Percentiles rank a stretch among this genome's conserved stretches.
phyloP scores from a whole-genome alignment of 106 monocot genomes.

The Agapanthus africanus region DNA sequence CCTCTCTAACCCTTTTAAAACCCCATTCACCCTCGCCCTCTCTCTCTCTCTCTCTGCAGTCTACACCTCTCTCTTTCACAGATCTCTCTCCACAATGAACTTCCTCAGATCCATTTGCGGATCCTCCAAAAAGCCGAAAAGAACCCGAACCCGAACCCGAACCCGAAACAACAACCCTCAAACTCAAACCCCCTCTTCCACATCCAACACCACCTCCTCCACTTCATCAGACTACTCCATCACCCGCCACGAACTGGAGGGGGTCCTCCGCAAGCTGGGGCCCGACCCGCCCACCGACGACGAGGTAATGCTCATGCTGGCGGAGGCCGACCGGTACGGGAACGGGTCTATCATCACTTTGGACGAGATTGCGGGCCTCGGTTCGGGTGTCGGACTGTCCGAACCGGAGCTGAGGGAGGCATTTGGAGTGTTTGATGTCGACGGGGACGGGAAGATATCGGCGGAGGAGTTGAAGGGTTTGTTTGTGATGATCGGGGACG shows the following conservation, averaged over 20 bases:
- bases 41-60: too few species aligned
- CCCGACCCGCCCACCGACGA: conserved; percentile 31
- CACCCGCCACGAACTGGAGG: conserved; percentile 25
- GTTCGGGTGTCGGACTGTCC: not conserved
- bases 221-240: not conserved
- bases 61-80: not conserved
- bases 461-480: conserved; percentile 31
- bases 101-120: conserved; percentile 13
- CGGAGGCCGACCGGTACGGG: conserved; percentile 25
- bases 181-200: not conserved
- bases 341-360: conserved; percentile 24
- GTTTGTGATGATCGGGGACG: conserved; percentile 34
- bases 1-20: not conserved
- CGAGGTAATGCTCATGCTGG: conserved; percentile 27
- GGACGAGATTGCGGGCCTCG: conserved; percentile 19
- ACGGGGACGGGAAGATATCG: conserved; percentile 66
- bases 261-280: conserved; percentile 49
- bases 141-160: not conserved
- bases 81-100: conserved; percentile 8
- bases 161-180: not conserved
- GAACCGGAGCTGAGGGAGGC: conserved; percentile 29
- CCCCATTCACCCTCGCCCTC: too few species aligned
- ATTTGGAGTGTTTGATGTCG: conserved; percentile 43
- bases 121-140: conserved; percentile 22
- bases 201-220: not conserved